Percentiles rank a stretch among this genome's conserved stretches.
Evolutionary conservation across 2,329 filamentous ascomycete genomes (phyloP).

Genomic region (Clonostachys solani): DNA sequence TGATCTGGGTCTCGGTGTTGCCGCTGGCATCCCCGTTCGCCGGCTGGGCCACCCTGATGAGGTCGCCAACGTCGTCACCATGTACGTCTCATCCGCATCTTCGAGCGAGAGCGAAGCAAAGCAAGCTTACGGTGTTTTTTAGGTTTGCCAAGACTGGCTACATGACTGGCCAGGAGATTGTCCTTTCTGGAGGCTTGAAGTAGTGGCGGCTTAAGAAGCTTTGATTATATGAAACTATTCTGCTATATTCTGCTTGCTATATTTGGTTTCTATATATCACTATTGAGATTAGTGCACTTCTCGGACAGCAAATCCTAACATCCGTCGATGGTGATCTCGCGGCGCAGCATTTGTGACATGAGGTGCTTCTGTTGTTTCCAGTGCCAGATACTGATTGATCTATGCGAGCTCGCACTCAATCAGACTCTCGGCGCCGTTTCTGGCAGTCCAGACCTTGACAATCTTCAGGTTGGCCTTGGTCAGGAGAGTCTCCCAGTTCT

Average conservation of each 20-base stretch:
- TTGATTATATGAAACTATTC: too few relatives aligned
- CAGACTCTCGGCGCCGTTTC: slow-evolving; percentile 7
- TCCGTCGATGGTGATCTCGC: too few relatives aligned
- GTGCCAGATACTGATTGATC: too few relatives aligned
- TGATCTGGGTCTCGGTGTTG: slow-evolving; percentile 26
- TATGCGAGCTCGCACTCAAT: slow-evolving; percentile 13
- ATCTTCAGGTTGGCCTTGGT: slow-evolving; percentile 9
- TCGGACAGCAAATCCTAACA: too few relatives aligned
- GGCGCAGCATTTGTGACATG: too few relatives aligned
- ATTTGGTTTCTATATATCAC: too few relatives aligned
- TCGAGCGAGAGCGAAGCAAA: background rate
- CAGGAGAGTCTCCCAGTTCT: slow-evolving; percentile 9
- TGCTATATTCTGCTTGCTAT: too few relatives aligned
- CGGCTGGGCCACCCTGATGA: slow-evolving; percentile 25
- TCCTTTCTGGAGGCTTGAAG: slow-evolving; percentile 12
- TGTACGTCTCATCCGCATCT: slow-evolving; percentile 14
- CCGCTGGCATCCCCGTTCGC: slow-evolving; percentile 22
- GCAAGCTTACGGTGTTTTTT: background rate
- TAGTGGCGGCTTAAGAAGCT: background rate
- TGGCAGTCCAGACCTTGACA: slow-evolving; percentile 9
- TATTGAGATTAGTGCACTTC: too few relatives aligned
- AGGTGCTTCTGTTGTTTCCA: too few relatives aligned
- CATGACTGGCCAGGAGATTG: slow-evolving; percentile 13
- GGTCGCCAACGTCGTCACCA: slow-evolving; percentile 23
- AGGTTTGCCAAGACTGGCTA: slow-evolving; percentile 9